phyloP scores from a whole-genome alignment of 495 filamentous ascomycete genomes.

The Trichoderma asperelloides region DNA sequence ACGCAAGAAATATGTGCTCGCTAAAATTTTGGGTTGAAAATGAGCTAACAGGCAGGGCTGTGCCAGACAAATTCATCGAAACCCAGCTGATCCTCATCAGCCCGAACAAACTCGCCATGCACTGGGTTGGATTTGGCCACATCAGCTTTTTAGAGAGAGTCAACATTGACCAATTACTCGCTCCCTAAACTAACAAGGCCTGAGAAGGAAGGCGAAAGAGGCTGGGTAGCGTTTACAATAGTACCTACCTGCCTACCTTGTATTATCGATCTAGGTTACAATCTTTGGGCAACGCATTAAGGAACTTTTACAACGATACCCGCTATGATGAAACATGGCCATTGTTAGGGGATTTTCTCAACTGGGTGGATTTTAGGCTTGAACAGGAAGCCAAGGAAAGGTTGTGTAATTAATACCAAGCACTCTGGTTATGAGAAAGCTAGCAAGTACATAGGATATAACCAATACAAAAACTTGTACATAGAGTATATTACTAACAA shows the following conservation, averaged over 20 bases:
- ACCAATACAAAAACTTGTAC: not conserved
- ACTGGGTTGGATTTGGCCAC: slow-evolving; percentile 72
- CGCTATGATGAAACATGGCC: slow-evolving; percentile 1
- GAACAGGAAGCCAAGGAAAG: not conserved
- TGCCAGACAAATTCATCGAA: slow-evolving; percentile 58
- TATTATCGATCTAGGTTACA: not conserved
- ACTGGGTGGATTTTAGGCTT: not conserved
- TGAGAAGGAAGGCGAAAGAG: not conserved
- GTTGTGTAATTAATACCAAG: not conserved
- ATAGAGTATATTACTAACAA: not conserved
- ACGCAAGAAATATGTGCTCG: slow-evolving; percentile 21
- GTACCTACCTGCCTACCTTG: not conserved
- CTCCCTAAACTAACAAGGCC: slow-evolving; percentile 13
- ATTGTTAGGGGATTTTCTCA: not conserved
- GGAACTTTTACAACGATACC: not conserved
- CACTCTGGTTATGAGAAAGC: not conserved
- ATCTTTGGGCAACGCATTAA: not conserved
- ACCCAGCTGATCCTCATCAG: slow-evolving; percentile 73
- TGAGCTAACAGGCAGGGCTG: slow-evolving; percentile 9
- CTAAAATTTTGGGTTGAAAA: not conserved
- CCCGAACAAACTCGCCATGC: slow-evolving; percentile 67
- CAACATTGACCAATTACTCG: slow-evolving; percentile 54
- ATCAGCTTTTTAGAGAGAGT: slow-evolving; percentile 75
- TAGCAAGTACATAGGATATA: not conserved
- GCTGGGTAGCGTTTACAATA: not conserved